Percentiles rank a stretch among this genome's conserved stretches.
phyloP scores from a whole-genome alignment of 148 eudicot species.

The Camellia japonica region DNA sequence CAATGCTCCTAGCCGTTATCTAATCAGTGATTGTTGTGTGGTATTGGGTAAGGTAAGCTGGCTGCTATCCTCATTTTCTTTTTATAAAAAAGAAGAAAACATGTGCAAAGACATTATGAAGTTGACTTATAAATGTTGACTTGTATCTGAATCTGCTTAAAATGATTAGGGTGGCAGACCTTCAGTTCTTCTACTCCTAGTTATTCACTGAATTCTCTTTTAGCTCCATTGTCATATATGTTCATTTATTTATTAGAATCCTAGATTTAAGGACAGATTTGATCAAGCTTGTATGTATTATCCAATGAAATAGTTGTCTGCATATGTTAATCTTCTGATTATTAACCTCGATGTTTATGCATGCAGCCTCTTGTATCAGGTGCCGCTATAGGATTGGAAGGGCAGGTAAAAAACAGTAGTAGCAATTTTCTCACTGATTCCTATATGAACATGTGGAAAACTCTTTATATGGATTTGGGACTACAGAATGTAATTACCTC shows the following conservation, averaged over 20 bases:
- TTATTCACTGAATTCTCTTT: neutral
- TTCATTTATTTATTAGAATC: conserved; percentile 1
- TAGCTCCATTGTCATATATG: neutral
- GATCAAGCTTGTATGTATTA: neutral
- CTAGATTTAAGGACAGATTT: neutral
- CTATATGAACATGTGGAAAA: neutral
- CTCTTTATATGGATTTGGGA: neutral
- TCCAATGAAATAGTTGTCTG: neutral
- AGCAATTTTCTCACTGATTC: neutral
- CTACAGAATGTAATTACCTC: neutral
- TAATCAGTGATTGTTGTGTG: conserved; percentile 98
- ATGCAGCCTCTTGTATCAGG: conserved; percentile 98
- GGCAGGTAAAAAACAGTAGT: conserved; percentile 59
- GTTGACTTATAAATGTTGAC: neutral
- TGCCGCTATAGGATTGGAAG: conserved; percentile 95
- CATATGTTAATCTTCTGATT: neutral
- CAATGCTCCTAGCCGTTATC: conserved; percentile 92
- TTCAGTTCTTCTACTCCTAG: conserved; percentile 2
- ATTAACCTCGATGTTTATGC: conserved; percentile 17
- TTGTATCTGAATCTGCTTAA: neutral
- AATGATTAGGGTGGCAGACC: neutral
- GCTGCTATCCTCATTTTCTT: neutral
- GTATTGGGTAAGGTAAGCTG: conserved; percentile 73
- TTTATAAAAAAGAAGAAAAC: neutral
- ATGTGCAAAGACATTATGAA: neutral